These are phyloP conservation scores for Cercospora berteroae DNA, from an alignment of 2,329 filamentous ascomycete species.

Conservation along the genomic window DNA sequence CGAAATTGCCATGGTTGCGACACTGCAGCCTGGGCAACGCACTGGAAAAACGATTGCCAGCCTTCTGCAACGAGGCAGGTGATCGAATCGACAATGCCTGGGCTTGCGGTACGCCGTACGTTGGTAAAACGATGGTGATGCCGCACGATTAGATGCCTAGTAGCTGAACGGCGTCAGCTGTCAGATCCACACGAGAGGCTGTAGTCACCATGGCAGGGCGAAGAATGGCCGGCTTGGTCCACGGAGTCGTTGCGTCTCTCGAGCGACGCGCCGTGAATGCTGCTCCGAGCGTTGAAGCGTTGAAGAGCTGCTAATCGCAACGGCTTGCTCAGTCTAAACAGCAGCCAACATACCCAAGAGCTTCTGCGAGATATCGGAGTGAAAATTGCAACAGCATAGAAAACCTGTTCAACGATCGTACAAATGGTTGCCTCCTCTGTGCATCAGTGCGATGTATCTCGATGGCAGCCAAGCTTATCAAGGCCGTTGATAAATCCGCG, in stretches of 20 bases:
- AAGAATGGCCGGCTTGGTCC: neutral
- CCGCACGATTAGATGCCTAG: neutral
- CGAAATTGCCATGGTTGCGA: neutral
- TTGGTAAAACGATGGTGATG: neutral
- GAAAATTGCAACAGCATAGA: neutral
- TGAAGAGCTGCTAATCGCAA: neutral
- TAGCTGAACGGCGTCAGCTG: neutral
- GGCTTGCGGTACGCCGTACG: neutral
- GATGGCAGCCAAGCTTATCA: neutral
- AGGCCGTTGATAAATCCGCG: neutral
- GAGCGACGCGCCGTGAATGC: neutral
- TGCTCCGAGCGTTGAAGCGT: neutral
- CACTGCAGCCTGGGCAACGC: neutral
- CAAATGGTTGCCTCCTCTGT: neutral
- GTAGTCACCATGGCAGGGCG: neutral
- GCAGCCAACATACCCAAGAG: neutral
- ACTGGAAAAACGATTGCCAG: neutral
- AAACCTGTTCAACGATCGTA: neutral
- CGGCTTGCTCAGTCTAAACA: neutral
- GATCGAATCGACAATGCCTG: neutral
- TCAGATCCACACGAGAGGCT: neutral
- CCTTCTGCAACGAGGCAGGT: neutral
- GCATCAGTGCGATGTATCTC: neutral
- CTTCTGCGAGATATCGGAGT: neutral
- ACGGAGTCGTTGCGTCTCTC: neutral